Evolutionary conservation across 371 early-diverging fungal genomes (phyloP), one percentile per base, ranked within the genome.

Genomic region (Rhizopus sp.): DNA sequence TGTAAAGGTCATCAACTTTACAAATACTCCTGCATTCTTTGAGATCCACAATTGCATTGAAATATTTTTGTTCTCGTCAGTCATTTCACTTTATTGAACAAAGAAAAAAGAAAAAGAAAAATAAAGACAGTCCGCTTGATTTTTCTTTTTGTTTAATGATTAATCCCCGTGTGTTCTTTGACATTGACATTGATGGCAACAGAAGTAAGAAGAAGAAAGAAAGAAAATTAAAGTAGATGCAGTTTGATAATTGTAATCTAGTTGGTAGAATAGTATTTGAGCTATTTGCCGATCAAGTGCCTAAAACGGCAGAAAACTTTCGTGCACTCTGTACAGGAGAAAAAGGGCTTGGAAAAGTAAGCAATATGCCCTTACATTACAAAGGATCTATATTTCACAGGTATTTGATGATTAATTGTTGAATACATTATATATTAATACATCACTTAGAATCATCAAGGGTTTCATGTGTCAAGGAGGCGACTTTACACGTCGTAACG

Each of bases 241-340:
- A 30, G 7, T 7, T 23, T 38, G 3, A 32, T 44, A 33, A 38
- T 29, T 13, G 12, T 4, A 41, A 31, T 15, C 2, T 39, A 80
- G 86, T 87, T 48, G 96, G 94, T 40, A 84, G 94, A 59, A 88
- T 99, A 42, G 84, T 91, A 47, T 91, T 99, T 82, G 95, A 97
- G 69, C 85, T 99, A 16, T 90, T 90, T 78, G 75, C 83, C 15
- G 95, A 99, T 76, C 89, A 92, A 40, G 93, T 91, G 1, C 99
- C 99, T n/a, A 85, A 81, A 54, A 99, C 99, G 4, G 96, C 91
- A 9, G 98, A 99, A 64, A 99, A 99, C 84, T 99, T 99, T 75
- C 87, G 97, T 16, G 81, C 80, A 7, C 75, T 93, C 17, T 91
- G 90, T 72, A 88, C 84, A 52, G 86, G 87, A 46, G 89, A 83